Evolutionary conservation across 179 eudicot species (phyloP).

Genomic region (Amaranthus tricolor): DNA sequence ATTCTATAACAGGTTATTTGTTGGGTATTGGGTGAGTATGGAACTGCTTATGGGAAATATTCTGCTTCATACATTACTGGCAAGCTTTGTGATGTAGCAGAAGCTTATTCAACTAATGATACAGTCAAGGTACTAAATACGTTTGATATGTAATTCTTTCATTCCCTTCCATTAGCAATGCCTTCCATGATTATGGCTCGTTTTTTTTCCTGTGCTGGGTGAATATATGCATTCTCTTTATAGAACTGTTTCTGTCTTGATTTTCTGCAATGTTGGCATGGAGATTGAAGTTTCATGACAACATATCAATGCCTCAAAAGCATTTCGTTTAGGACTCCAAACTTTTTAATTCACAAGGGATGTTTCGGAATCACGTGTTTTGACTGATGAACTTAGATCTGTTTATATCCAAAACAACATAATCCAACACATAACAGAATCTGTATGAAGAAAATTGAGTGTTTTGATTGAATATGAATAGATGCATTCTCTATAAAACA

Average conservation of each 20-base stretch:
- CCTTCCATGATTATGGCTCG: background rate
- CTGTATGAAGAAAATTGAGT: too few species aligned
- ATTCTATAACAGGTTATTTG: constrained; percentile 69
- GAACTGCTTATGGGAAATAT: constrained; percentile 86
- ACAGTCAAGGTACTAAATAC: constrained; percentile 61
- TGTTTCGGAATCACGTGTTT: too few species aligned
- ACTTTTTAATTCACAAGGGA: too few species aligned
- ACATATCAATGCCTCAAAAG: too few species aligned
- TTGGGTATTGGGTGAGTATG: constrained; percentile 99
- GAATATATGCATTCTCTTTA: too few species aligned
- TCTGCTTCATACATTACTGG: constrained; percentile 90
- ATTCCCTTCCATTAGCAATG: background rate
- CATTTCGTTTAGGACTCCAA: too few species aligned
- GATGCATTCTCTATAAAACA: too few species aligned
- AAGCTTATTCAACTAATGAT: constrained; percentile 87
- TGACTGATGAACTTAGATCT: too few species aligned
- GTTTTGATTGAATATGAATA: background rate
- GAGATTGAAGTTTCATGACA: too few species aligned
- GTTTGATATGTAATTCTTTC: background rate
- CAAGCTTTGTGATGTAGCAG: constrained; percentile 93
- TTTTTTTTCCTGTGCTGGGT: background rate
- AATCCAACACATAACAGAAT: too few species aligned
- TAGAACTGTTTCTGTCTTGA: too few species aligned
- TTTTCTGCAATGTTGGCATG: background rate
- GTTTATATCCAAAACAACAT: too few species aligned